phyloP scores from a whole-genome alignment of 2,329 filamentous ascomycete genomes.

The Fusarium scirpi region DNA sequence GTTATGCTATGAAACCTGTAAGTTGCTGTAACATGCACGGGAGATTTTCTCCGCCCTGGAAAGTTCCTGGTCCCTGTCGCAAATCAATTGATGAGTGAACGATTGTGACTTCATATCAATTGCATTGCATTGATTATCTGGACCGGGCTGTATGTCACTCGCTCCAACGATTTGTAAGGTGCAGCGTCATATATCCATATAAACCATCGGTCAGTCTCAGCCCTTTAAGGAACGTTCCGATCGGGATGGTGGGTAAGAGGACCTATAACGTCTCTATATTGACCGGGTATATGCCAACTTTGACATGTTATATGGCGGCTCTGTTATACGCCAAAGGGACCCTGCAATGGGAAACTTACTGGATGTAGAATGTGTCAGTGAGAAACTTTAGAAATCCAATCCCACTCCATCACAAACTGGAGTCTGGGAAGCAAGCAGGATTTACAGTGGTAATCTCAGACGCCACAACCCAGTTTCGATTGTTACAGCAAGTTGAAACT shows the following conservation, averaged over 20 bases:
- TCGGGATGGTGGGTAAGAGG: conserved; percentile 39
- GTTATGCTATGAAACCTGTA: conserved; percentile 26
- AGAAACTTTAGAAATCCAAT: conserved; percentile 3
- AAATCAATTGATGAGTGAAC: conserved; percentile 5
- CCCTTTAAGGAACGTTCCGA: conserved; percentile 31
- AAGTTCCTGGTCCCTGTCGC: conserved; percentile 23
- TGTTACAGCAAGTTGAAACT: conserved; percentile 7
- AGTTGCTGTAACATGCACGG: conserved; percentile 5
- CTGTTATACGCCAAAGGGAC: conserved; percentile 28
- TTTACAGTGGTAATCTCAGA: conserved; percentile 15
- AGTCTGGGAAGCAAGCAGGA: conserved; percentile 17
- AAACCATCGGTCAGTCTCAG: conserved; percentile 30
- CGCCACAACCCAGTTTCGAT: conserved; percentile 26
- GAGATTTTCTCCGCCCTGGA: conserved; percentile 19
- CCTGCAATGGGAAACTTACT: conserved; percentile 14
- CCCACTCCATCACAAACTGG: neutral
- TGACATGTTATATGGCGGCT: conserved; percentile 32
- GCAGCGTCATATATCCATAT: conserved; percentile 22
- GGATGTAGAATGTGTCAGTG: conserved; percentile 9
- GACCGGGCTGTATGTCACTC: conserved; percentile 16
- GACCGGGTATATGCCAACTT: conserved; percentile 35
- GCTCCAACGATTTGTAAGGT: conserved; percentile 22
- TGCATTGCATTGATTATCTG: neutral
- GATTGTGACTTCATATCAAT: conserved; percentile 21
- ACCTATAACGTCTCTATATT: conserved; percentile 24